phyloP scores from a whole-genome alignment of 2,329 filamentous ascomycete genomes.

The Byssothecium circinans region DNA sequence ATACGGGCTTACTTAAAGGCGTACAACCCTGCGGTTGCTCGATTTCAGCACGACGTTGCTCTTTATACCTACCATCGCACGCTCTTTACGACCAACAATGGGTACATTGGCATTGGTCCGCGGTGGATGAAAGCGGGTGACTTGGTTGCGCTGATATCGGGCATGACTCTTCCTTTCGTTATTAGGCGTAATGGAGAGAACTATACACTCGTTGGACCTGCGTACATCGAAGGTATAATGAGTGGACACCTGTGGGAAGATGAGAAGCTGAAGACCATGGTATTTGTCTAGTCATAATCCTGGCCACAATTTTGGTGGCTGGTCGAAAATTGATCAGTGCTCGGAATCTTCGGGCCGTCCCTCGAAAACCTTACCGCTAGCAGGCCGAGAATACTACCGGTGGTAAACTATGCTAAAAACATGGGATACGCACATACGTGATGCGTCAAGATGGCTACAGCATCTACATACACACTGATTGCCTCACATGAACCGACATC shows the following conservation, averaged over 20 bases:
- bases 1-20: slow-evolving; percentile 3
- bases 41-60: slow-evolving; percentile 7
- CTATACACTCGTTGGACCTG: background rate
- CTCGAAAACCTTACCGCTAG: too few relatives aligned
- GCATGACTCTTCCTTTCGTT: background rate
- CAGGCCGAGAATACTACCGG: too few relatives aligned
- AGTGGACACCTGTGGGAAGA: slow-evolving; percentile 2
- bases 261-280: background rate
- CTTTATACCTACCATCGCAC: slow-evolving; percentile 8
- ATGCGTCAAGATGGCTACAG: too few relatives aligned
- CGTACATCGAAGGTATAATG: slow-evolving; percentile 1
- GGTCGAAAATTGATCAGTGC: too few relatives aligned
- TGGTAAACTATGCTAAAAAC: background rate
- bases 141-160: slow-evolving; percentile 6
- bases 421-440: too few relatives aligned
- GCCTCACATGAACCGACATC: too few relatives aligned
- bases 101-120: slow-evolving; percentile 6
- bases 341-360: too few relatives aligned
- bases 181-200: background rate
- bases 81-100: slow-evolving; percentile 6
- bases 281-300: background rate
- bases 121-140: slow-evolving; percentile 1
- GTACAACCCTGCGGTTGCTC: background rate
- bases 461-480: too few relatives aligned
- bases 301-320: too few relatives aligned